Evolutionary conservation across 2,329 filamentous ascomycete species (phyloP), one percentile per base, ranked within the genome.

Genomic region (Fusarium sp.): DNA sequence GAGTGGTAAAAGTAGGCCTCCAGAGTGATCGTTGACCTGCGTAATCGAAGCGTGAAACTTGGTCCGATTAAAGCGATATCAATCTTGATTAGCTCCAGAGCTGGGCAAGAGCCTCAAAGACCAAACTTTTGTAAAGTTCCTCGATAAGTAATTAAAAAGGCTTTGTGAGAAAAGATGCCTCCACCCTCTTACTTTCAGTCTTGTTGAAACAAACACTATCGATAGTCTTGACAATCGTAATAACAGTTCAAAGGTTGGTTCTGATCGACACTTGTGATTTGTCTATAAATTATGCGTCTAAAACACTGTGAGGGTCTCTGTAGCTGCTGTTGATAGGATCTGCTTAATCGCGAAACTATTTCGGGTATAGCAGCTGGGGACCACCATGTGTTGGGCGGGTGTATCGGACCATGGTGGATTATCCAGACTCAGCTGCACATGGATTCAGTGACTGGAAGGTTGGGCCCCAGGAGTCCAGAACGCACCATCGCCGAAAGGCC

Each of bases 281-380:
- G 26, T 47, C 65, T 68, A 54, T 68, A 8, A 38, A 10, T 19
- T 44, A 38, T 54, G 44, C 23, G 48, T 57, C 45, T 14, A 28
- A 52, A 51, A 56, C 62, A 69, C 62, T 65, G 65, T 68, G 59
- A 57, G 65, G 62, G 59, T 47, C 56, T 32, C n/a, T 43, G 17
- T 36, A 28, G 19, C 32, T 55, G n/a, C 40, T 34, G 39, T 45
- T 39, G 42, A 23, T 30, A 34, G 42, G 30, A 63, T 62, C 56
- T 51, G 21, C 24, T 62, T 56, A 20, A 49, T 39, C 34, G 12
- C 23, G 20, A 56, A 42, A 11, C 49, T 51, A n/a, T 43, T 36
- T 49, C 44, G 38, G 56, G 42, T 34, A 67, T 59, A 53, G 55
- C 36, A 46, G 21, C 52, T 40, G 56, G 44, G 28, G 21, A 21